Evolutionary conservation across 2,329 filamentous ascomycete genomes (phyloP).

Genomic region (Aotearoamyces nothofagi): DNA sequence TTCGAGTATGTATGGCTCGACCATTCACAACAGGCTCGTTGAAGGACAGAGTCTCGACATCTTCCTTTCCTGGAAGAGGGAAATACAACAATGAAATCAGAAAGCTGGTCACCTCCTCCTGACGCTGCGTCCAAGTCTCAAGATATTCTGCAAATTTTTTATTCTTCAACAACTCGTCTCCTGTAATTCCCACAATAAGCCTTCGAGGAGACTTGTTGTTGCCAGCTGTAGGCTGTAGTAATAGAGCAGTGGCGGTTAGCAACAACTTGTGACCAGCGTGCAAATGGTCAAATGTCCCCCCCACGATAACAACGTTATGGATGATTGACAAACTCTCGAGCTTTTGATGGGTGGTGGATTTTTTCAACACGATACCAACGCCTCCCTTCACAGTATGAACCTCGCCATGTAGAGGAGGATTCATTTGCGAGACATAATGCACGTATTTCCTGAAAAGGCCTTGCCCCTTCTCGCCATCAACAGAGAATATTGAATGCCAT

Average conservation of each 20-base stretch:
- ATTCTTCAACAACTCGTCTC: constrained; percentile 69
- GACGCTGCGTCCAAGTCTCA: constrained; percentile 66
- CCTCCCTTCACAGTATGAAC: constrained; percentile 36
- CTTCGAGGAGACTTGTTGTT: constrained; percentile 28
- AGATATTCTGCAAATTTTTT: constrained; percentile 78
- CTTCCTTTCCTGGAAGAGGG: constrained; percentile 20
- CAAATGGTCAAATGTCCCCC: constrained; percentile 92
- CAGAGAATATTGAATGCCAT: constrained; percentile 52
- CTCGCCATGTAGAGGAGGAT: constrained; percentile 32
- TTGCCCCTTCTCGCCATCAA: constrained; percentile 49
- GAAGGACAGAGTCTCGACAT: constrained; percentile 15
- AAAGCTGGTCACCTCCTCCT: constrained; percentile 55
- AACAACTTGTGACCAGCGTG: constrained; percentile 95
- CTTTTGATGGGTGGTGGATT: not conserved
- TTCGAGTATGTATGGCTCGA: constrained; percentile 36
- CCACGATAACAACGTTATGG: constrained; percentile 59
- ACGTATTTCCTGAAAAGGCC: constrained; percentile 35
- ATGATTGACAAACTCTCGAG: constrained; percentile 7
- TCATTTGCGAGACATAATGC: constrained; percentile 28
- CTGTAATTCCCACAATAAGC: constrained; percentile 76
- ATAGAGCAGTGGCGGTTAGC: constrained; percentile 69
- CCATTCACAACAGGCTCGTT: constrained; percentile 23
- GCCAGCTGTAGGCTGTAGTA: constrained; percentile 36
- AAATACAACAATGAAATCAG: constrained; percentile 45
- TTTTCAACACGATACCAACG: constrained; percentile 26